phyloP scores from a whole-genome alignment of 2,329 filamentous ascomycete genomes.

The Elsinoe fawcettii region DNA sequence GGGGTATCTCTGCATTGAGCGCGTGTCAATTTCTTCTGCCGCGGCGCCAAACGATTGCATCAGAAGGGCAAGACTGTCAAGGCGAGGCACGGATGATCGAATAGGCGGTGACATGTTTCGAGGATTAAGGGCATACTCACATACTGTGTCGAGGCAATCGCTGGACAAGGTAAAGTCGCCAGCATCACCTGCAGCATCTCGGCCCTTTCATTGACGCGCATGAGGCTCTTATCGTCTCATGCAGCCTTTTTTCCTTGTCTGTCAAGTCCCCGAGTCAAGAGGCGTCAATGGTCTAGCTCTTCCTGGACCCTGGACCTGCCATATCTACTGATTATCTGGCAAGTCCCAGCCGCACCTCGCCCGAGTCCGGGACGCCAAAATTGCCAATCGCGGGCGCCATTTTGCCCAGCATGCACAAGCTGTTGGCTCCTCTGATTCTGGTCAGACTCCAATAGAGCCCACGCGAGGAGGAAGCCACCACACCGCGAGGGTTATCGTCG shows the following conservation, averaged over 20 bases:
- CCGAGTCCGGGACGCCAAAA: conserved; percentile 10
- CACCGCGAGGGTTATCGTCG: background rate
- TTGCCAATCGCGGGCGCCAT: conserved; percentile 8
- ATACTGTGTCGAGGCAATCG: background rate
- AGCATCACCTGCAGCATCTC: background rate
- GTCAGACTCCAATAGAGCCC: conserved; percentile 3
- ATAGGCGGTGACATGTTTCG: background rate
- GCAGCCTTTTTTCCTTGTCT: background rate
- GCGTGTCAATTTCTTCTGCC: background rate
- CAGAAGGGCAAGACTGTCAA: background rate
- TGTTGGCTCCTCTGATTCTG: conserved; percentile 5
- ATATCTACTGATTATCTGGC: conserved; percentile 1
- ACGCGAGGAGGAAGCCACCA: background rate
- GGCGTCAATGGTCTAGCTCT: conserved; percentile 10
- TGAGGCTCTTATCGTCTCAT: conserved; percentile 5
- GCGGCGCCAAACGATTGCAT: conserved; percentile 1
- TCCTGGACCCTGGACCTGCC: background rate
- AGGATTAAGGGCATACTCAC: background rate
- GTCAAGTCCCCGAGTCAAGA: conserved; percentile 8
- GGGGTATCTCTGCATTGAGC: background rate
- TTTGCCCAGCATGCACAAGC: background rate
- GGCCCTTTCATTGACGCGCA: background rate
- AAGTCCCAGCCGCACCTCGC: background rate
- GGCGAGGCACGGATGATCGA: background rate
- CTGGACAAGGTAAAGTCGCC: background rate